Evolutionary conservation across 2,329 filamentous ascomycete genomes (phyloP).

Genomic region (Mycosphaerella arachidis): DNA sequence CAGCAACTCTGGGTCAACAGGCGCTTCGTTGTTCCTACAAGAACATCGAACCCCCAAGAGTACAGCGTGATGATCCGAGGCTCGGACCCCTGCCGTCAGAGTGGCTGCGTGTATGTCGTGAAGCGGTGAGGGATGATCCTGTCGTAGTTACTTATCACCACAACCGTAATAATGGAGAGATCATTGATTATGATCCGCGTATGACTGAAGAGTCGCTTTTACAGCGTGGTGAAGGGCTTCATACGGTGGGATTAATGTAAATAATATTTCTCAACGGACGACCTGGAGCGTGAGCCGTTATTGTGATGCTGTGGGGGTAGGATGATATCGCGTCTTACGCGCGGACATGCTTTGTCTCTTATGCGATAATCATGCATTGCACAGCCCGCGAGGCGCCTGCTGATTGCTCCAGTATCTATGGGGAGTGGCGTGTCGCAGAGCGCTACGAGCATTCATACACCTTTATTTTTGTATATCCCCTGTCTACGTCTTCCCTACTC

Average conservation of each 20-base stretch:
- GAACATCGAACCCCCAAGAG: not conserved
- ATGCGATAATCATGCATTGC: no score
- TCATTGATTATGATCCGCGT: not conserved
- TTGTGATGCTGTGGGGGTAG: no score
- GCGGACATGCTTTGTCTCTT: no score
- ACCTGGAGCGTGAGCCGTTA: no score
- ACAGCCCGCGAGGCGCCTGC: no score
- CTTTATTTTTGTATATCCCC: not conserved
- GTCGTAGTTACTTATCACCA: not conserved
- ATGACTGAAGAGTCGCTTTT: not conserved
- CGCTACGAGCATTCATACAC: not conserved
- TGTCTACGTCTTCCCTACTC: no score
- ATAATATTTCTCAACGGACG: no score
- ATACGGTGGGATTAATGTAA: not conserved
- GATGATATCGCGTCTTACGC: no score
- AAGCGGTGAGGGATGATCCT: not conserved
- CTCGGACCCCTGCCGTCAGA: not conserved
- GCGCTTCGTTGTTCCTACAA: not conserved
- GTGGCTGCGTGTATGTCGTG: not conserved
- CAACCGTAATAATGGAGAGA: not conserved
- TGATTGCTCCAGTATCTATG: no score
- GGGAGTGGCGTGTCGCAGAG: no score
- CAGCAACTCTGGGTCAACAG: not conserved
- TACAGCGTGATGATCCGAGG: not conserved
- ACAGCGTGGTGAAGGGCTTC: not conserved